phyloP scores from a whole-genome alignment of 768 basidiomycete species.

The Mycena sanguinolenta region DNA sequence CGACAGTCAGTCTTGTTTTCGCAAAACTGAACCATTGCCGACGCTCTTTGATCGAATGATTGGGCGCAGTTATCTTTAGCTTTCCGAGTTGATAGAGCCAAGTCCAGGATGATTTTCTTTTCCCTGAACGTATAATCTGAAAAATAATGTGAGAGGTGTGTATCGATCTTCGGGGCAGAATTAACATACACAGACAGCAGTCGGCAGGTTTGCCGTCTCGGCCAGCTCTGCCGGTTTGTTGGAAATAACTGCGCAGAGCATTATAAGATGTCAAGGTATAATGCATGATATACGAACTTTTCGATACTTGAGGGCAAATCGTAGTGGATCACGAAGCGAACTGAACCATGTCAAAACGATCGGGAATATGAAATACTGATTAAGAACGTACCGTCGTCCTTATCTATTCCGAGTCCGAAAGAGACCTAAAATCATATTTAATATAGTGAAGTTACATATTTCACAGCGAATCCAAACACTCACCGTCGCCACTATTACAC shows the following conservation, averaged over 20 bases:
- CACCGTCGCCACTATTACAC: conserved; percentile 25
- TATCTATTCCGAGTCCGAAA: conserved; percentile 85
- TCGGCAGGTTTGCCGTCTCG: conserved; percentile 8
- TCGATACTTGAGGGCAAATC: conserved; percentile 14
- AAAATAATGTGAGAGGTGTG: background rate
- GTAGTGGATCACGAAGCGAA: conserved; percentile 15
- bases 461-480: background rate
- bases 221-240: conserved; percentile 23
- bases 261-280: background rate
- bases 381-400: conserved; percentile 56
- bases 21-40: background rate
- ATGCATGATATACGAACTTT: background rate
- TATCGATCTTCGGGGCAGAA: background rate
- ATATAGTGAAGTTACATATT: no score
- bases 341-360: background rate
- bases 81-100: background rate
- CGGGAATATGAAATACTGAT: background rate
- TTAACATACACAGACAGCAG: conserved; percentile 10
- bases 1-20: conserved; percentile 5
- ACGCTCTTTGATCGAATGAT: background rate
- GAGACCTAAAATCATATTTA: conserved; percentile 60
- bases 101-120: background rate
- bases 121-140: conserved; percentile 13
- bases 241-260: conserved; percentile 9
- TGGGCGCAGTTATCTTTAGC: no score